phyloP scores from a whole-genome alignment of 345 rosid genomes.

The Hibiscus mutabilis region DNA sequence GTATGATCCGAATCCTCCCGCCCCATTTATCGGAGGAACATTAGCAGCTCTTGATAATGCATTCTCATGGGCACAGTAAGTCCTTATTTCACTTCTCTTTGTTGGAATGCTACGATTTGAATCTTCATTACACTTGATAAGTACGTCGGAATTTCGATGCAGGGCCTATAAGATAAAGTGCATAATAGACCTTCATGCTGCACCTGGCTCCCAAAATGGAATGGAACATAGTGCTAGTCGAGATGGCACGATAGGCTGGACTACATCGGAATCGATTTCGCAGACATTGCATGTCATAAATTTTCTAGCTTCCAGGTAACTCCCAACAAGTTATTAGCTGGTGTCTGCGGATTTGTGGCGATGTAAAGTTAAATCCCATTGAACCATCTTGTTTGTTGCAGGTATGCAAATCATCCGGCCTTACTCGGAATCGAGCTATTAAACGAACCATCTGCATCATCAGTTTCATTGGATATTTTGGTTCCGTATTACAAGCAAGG shows the following conservation, averaged over 20 bases:
- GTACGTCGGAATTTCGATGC: slow-evolving; percentile 25
- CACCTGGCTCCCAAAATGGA: slow-evolving; percentile 81
- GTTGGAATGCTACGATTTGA: background rate
- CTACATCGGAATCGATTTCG: slow-evolving; percentile 41
- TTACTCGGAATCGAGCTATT: slow-evolving; percentile 65
- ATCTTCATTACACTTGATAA: slow-evolving; percentile 1
- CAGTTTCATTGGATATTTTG: slow-evolving; percentile 51
- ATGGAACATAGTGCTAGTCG: slow-evolving; percentile 74
- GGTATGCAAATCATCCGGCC: slow-evolving; percentile 56
- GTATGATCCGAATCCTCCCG: slow-evolving; percentile 65
- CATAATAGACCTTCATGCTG: slow-evolving; percentile 79
- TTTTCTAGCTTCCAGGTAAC: slow-evolving; percentile 64
- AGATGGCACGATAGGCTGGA: slow-evolving; percentile 60
- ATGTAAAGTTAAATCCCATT: background rate
- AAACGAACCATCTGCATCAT: slow-evolving; percentile 60
- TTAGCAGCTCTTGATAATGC: slow-evolving; percentile 69
- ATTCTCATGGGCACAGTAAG: slow-evolving; percentile 68
- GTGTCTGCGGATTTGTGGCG: background rate
- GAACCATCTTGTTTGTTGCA: slow-evolving; percentile 14
- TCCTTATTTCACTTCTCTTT: slow-evolving; percentile 17
- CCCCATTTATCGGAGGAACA: slow-evolving; percentile 55
- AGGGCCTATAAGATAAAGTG: slow-evolving; percentile 59
- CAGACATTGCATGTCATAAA: slow-evolving; percentile 56
- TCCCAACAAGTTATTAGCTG: slow-evolving; percentile 23
- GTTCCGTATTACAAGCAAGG: slow-evolving; percentile 59